Conservation (phyloP, 345 rosid genomes). For the Eucalyptus microcorys region DNA sequence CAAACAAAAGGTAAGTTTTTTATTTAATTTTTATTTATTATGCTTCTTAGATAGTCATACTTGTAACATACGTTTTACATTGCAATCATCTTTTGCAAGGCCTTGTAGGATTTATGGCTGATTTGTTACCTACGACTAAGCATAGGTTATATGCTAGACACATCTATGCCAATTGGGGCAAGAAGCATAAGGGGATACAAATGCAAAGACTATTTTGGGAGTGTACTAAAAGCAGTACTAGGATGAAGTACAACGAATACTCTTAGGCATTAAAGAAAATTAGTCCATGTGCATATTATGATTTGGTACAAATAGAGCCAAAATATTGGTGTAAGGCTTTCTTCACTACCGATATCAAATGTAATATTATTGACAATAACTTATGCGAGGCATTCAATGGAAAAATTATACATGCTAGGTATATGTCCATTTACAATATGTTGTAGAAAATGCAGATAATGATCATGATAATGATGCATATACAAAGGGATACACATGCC, state of each 20-base stretch:
- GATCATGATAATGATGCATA: too few relatives aligned
- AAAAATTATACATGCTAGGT: too few relatives aligned
- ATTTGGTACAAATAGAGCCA: too few relatives aligned
- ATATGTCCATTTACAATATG: too few relatives aligned
- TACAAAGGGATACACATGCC: fast-evolving
- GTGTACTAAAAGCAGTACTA: too few relatives aligned
- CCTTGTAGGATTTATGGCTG: background rate
- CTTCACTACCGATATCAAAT: too few relatives aligned
- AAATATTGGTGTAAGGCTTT: background rate
- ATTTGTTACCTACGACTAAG: fast-evolving
- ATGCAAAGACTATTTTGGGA: background rate
- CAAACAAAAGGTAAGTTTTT: background rate
- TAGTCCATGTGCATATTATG: too few relatives aligned
- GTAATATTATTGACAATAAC: background rate
- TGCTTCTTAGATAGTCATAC: background rate
- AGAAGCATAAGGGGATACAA: background rate
- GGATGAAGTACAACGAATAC: fast-evolving
- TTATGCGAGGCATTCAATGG: too few relatives aligned
- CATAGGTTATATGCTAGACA: background rate
- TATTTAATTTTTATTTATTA: background rate
- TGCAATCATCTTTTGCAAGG: background rate
- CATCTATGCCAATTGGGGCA: background rate
- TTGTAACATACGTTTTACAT: background rate
- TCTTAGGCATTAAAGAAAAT: too few relatives aligned
- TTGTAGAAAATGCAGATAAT: too few relatives aligned